Conservation (phyloP, 208 protist genomes). For the Trypanosoma vivax region DNA sequence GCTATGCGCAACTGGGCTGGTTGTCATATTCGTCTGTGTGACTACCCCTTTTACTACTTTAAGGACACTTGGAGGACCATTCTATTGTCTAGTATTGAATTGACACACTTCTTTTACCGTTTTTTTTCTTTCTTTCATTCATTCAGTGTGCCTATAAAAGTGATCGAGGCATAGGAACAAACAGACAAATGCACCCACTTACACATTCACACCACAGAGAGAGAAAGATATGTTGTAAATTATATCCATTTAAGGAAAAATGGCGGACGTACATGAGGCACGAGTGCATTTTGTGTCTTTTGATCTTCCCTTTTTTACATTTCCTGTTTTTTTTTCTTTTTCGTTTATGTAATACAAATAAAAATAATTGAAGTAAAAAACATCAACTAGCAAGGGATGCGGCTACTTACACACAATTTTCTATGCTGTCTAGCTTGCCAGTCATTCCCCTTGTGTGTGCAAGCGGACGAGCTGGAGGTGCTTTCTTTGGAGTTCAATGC, state of each 20-base stretch:
- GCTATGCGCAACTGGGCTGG: not conserved
- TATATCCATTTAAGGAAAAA: too few species aligned
- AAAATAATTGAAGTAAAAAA: not conserved
- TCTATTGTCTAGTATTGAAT: not conserved
- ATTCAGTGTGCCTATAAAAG: not conserved
- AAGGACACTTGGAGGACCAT: conserved; percentile 3
- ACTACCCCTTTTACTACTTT: not conserved
- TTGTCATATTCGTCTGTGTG: not conserved
- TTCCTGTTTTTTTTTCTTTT: conserved; percentile 1
- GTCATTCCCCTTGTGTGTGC: conserved; percentile 54
- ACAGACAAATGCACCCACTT: too few species aligned
- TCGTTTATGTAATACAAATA: not conserved
- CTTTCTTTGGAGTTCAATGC: conserved; percentile 62
- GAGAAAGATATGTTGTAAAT: too few species aligned
- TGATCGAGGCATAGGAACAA: too few species aligned
- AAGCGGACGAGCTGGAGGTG: conserved; percentile 34
- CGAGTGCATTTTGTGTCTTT: not conserved
- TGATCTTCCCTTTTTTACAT: not conserved
- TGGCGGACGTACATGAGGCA: too few species aligned
- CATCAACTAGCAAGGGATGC: conserved; percentile 29
- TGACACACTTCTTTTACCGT: conserved; percentile 10
- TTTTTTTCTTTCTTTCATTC: conserved; percentile 7
- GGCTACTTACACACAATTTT: conserved; percentile 85
- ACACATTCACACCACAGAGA: too few species aligned
- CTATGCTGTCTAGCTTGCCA: conserved; percentile 80